Evolutionary conservation across 352 stramenopile genomes (phyloP), one percentile per base, ranked within the genome.

Genomic region (Pythium plurisporium): DNA sequence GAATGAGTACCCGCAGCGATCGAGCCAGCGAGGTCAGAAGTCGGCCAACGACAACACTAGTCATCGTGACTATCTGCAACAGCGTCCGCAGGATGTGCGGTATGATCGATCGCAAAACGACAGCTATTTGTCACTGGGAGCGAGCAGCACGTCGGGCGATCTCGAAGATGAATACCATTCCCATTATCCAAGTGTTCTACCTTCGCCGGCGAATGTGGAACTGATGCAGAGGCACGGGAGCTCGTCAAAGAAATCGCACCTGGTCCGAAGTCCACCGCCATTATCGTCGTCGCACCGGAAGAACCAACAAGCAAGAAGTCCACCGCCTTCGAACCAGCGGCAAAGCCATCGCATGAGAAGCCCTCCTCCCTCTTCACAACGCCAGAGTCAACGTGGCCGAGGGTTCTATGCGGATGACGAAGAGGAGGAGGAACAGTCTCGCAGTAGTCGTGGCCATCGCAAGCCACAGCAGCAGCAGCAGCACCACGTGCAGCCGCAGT

Each of bases 121-220:
- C 17, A 67, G 59, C 53, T 67, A 67, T 50, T 38, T 67, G 38
- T 67, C 59, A 15, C 25, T 68, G 38, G 52, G 46, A 22, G 60
- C 50, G 11, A 66, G 60, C 26, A 59, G 33, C 33, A 55, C 56
- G n/a, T 69, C 61, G 9, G 55, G 48, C 10, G 62, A 69, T 46
- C 38, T 56, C 36, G 62, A 70, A 50, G 62, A 70, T 23, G 51
- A 62, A 22, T 67, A 49, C 51, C 45, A 61, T 29, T 59, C 59
- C 3, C 59, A 62, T 14, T 46, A 62, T 23, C 52, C 59, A n/a
- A 62, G 52, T 41, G 59, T 62, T 22, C 26, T 59, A 7, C 38
- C 52, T 6, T 67, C 59, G 8, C 59, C 51, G 17, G 34, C 20
- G 4, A 9, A 12, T 11, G 15, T 20, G 11, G 26, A 55, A 2